Percentiles rank a stretch among this genome's conserved stretches.
These are phyloP conservation scores for Scutellaria minor DNA, from an alignment of 257 asterid species.

Conservation along the genomic window DNA sequence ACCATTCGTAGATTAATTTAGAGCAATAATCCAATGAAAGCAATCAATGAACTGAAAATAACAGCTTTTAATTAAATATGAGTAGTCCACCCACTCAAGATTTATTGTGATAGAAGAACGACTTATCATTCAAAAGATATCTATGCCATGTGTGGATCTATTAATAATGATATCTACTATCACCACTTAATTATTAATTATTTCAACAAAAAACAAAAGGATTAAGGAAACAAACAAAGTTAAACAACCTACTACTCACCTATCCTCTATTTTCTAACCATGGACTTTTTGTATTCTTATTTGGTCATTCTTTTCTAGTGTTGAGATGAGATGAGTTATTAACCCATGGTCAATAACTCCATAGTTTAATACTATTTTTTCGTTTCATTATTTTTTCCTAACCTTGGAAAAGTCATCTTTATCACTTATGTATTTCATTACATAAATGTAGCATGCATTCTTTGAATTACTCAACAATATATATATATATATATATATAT, in stretches of 20 bases:
- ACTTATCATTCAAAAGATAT: constrained; percentile 14
- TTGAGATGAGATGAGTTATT: too few species aligned
- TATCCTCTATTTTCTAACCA: constrained; percentile 22
- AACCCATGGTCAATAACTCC: too few species aligned
- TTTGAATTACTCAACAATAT: too few species aligned
- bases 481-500: too few species aligned
- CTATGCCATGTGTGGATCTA: constrained; percentile 1
- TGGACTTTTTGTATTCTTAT: background rate
- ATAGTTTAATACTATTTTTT: background rate
- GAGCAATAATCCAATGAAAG: too few species aligned
- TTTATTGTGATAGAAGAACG: constrained; percentile 23
- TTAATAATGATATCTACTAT: constrained; percentile 1
- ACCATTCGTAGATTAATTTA: too few species aligned
- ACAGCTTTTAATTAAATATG: constrained; percentile 10
- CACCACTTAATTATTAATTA: background rate
- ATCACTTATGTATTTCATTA: too few species aligned
- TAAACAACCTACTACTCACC: constrained; percentile 52
- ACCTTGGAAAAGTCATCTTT: too few species aligned
- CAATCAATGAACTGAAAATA: too few species aligned
- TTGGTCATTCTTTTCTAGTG: background rate
- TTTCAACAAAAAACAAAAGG: background rate
- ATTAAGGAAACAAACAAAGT: constrained; percentile 36
- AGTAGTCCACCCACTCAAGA: constrained; percentile 35
- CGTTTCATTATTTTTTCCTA: too few species aligned
- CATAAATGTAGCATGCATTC: too few species aligned